Conservation (phyloP, 257 asterid species). For the Solanum corneliomulleri region DNA sequence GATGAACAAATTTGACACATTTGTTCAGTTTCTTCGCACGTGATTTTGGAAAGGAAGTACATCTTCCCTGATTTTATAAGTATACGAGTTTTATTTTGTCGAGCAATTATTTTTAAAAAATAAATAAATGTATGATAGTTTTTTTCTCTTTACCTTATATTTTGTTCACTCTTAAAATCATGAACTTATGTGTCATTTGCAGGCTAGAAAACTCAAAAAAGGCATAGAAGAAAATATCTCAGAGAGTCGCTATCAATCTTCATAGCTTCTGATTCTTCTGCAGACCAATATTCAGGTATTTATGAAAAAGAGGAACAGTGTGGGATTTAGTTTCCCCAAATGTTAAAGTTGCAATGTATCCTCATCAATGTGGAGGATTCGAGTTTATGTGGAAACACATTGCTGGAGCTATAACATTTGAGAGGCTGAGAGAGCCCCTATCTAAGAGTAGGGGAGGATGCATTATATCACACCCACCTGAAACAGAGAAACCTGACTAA, state of each 20-base stretch:
- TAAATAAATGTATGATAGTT: too few species aligned
- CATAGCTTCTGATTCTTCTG: neutral
- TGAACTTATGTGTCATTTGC: neutral
- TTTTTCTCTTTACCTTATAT: neutral
- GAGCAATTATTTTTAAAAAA: too few species aligned
- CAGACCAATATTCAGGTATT: neutral
- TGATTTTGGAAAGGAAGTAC: neutral
- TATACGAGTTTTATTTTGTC: too few species aligned
- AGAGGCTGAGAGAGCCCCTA: neutral
- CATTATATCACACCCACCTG: neutral
- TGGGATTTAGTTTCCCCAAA: neutral
- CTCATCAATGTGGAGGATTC: neutral
- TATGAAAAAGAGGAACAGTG: neutral
- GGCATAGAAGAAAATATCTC: neutral
- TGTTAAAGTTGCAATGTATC: neutral
- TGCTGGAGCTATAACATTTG: neutral
- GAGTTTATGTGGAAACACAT: neutral
- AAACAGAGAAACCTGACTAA: neutral
- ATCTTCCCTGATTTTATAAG: neutral
- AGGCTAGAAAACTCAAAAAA: neutral
- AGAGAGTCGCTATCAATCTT: neutral
- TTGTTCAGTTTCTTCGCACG: neutral
- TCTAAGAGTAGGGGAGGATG: neutral
- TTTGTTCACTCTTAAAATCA: neutral
- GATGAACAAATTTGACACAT: neutral